Conservation (phyloP, 129 eudicot genomes). For the Sambucus nigra region DNA sequence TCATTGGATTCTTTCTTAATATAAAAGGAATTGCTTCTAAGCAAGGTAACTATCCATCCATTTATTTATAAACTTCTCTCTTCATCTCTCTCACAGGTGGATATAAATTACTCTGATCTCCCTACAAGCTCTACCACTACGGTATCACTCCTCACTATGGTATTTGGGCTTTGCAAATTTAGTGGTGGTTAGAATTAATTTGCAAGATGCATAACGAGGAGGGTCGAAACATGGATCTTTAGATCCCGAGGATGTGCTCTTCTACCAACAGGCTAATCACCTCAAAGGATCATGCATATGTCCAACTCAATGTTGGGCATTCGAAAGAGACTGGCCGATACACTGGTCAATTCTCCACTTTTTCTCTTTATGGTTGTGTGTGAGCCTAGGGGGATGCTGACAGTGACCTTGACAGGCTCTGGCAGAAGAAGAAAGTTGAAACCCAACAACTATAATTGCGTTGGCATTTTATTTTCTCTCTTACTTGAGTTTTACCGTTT, state of each 20-base stretch:
- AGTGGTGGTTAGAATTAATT: conserved; percentile 1
- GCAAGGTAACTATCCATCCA: too few relatives aligned
- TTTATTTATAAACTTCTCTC: too few relatives aligned
- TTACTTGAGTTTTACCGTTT: too few relatives aligned
- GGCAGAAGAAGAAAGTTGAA: conserved; percentile 16
- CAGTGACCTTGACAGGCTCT: conserved; percentile 18
- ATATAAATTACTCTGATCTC: too few relatives aligned
- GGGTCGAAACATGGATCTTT: conserved; percentile 63
- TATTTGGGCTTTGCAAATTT: not conserved
- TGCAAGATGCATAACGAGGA: conserved; percentile 68
- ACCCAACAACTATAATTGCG: not conserved
- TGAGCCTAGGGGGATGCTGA: conserved; percentile 39
- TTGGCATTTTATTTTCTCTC: too few relatives aligned
- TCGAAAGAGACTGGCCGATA: conserved; percentile 48
- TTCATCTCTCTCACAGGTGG: too few relatives aligned
- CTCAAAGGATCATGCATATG: conserved; percentile 66
- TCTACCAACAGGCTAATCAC: conserved; percentile 21
- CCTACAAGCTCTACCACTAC: too few relatives aligned
- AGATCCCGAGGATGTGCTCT: conserved; percentile 74
- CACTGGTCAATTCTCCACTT: conserved; percentile 47
- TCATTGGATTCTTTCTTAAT: too few relatives aligned
- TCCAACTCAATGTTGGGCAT: conserved; percentile 60
- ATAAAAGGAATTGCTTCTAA: too few relatives aligned
- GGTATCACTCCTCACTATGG: not conserved
- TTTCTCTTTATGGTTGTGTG: conserved; percentile 53